Conservation (phyloP, 768 basidiomycete genomes). For the Naganishia friedmannii region DNA sequence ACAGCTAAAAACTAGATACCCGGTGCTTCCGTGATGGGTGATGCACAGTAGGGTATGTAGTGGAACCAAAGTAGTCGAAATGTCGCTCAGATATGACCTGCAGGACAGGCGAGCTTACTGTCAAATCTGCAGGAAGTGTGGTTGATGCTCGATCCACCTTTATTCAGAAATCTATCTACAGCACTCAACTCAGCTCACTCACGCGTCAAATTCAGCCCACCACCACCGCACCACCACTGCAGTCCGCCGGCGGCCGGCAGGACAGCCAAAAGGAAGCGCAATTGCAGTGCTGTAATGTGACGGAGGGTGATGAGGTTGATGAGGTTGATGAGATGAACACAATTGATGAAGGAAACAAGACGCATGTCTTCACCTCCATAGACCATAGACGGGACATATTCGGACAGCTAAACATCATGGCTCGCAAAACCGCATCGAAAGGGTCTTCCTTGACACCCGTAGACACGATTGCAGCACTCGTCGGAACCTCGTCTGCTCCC, state of each 20-base stretch:
- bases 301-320: not conserved
- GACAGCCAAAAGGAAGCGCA: slow-evolving; percentile 9
- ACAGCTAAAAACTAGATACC: not conserved
- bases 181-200: slow-evolving; percentile 4
- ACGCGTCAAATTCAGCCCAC: no score
- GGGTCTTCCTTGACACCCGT: slow-evolving; percentile 3
- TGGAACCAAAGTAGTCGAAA: not conserved
- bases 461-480: not conserved
- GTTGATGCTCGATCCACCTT: not conserved
- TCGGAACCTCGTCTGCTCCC: not conserved
- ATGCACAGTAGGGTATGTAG: not conserved
- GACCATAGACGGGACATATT: not conserved
- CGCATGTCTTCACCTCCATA: not conserved
- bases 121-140: not conserved
- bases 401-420: slow-evolving; percentile 1
- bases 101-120: no score
- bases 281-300: slow-evolving; percentile 15
- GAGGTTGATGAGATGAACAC: not conserved
- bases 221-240: not conserved
- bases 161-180: not conserved
- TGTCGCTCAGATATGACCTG: not conserved
- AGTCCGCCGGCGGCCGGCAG: not conserved
- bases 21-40: not conserved
- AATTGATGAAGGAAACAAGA: not conserved
- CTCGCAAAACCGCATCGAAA: not conserved